Base-by-base conservation (phyloP, 306 rosid genomes). In the Fragaria ananassa region DNA sequence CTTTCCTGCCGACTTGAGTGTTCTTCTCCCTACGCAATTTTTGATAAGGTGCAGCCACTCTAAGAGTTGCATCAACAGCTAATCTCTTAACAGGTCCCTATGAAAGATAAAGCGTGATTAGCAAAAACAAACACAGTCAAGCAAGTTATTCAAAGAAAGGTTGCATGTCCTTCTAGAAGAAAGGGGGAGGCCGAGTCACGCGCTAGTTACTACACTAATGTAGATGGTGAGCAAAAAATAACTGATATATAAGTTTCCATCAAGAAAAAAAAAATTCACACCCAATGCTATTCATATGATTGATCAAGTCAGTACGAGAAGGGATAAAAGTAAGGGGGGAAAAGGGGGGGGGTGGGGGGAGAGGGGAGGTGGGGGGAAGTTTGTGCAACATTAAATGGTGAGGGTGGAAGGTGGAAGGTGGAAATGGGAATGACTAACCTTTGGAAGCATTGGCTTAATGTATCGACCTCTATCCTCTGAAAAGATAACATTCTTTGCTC, bases 41-140 rank as follows among this genome's bases (percentile, higher is more conserved):
- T 79, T 94, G 98, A 86, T 90, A 94, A 45, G 97, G 98, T 75
- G 98, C 97, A 75, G 98, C 98, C 68, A 97, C 96, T 82, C 98
- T 94, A 72, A 92, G 96, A 67, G 98, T 94, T 80, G 98, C 97
- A 85, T 92, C 98, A 75, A 94, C 97, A 10, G 98, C 98, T 90
- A 94, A 78, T 85, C 98, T 86, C 91, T 84, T 90, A 64, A 94
- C 84, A 83, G 97, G 97, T 44, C 97, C 98, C 97, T 94, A 83
- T 62, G 50, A 58, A 83, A 35, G 62, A 74, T 64, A 42, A 74
- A 18, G 14, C 42, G 79, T 75, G 58, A 31, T 68, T 66, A 66
- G 72, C 71, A 70, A 70, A 39, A 25, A 56, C 18, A 61, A 27
- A 80, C 31, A 45, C 51, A n/a, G 68, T 34, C 50, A 49, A 79